Base-by-base conservation (phyloP, 129 eudicot species). In the Dittrichia graveolens region DNA sequence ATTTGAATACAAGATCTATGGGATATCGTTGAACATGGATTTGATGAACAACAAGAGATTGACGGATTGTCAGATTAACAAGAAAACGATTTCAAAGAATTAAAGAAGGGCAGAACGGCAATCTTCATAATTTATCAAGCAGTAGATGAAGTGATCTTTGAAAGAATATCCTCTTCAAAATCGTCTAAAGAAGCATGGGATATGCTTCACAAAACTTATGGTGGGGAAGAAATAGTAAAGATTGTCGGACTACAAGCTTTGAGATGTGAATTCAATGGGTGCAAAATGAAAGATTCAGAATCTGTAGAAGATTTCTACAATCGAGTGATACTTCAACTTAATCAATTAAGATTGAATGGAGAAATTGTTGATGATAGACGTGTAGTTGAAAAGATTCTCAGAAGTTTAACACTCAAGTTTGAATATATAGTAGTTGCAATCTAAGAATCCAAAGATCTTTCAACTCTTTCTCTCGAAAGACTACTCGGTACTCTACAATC, bases 101-200 rank as follows among this genome's bases (percentile, higher is more conserved):
- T n/a, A n/a, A n/a, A n/a, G n/a, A n/a, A n/a, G 10, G 73, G 49
- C 13, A 50, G 14, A 4, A 68, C n/a, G 24, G 60, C 60, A 7
- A 7, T 53, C 6, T 54, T 3, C 9, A 11, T 34, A 6, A 35
- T 69, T 11, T 69, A 37, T n/a, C 74, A 67, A 47, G 72, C 59
- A 5, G 11, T 24, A 6, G 14, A 58, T 11, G 43, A 58, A 58
- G 37, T 34, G 13, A 31, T 58, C 0, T 58, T 58, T 58, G 64
- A 58, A 12, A 10, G 16, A 34, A 31, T 58, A 3, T 4, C 64
- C 0, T 8, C 63, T 1, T 4, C 41, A 10, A 11, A 58, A 7
- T 3, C 64, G 9, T 10, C 71, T 8, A 45, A 44, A 45, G 55
- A 43, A 8, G 54, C 40, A 1, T 57, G 16, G 64, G 41, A 58